phyloP scores from a whole-genome alignment of 805 yeast species.

The Myxozyma monticola region DNA sequence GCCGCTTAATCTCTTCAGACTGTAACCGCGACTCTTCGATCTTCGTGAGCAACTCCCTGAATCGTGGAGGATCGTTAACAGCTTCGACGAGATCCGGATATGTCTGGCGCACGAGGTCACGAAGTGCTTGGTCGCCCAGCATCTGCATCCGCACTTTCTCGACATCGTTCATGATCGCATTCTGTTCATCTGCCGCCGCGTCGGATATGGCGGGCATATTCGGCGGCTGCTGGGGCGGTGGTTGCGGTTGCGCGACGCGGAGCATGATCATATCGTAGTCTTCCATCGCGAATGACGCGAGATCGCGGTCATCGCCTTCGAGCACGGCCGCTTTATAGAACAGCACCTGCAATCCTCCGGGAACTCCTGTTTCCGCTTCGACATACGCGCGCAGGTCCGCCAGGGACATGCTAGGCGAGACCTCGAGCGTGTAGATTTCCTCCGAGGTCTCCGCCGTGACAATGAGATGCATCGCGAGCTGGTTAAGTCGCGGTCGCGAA shows the following conservation, averaged over 20 bases:
- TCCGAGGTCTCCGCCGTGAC: slow-evolving; percentile 54
- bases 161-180: slow-evolving; percentile 28
- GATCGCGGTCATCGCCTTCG: slow-evolving; percentile 39
- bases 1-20: slow-evolving; percentile 42
- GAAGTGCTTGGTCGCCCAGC: slow-evolving; percentile 38
- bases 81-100: slow-evolving; percentile 52
- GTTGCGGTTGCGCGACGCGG: slow-evolving; percentile 17
- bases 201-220: neutral
- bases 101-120: slow-evolving; percentile 39
- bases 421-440: slow-evolving; percentile 56
- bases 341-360: slow-evolving; percentile 50
- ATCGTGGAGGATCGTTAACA: slow-evolving; percentile 51
- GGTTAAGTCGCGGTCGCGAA: neutral
- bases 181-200: slow-evolving; percentile 9
- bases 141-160: slow-evolving; percentile 41
- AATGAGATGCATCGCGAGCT: slow-evolving; percentile 51
- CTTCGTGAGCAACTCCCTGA: slow-evolving; percentile 42
- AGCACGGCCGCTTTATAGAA: slow-evolving; percentile 50
- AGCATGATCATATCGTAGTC: slow-evolving; percentile 60
- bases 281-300: slow-evolving; percentile 51
- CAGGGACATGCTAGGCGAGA: slow-evolving; percentile 62
- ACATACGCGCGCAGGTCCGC: slow-evolving; percentile 71
- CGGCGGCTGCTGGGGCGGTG: slow-evolving; percentile 4
- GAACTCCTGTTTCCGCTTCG: slow-evolving; percentile 64
- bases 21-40: slow-evolving; percentile 35